Percentiles rank a stretch among this genome's conserved stretches.
Conservation (phyloP, 1,284 basidiomycete species). For the Xerocomus nothofagi region DNA sequence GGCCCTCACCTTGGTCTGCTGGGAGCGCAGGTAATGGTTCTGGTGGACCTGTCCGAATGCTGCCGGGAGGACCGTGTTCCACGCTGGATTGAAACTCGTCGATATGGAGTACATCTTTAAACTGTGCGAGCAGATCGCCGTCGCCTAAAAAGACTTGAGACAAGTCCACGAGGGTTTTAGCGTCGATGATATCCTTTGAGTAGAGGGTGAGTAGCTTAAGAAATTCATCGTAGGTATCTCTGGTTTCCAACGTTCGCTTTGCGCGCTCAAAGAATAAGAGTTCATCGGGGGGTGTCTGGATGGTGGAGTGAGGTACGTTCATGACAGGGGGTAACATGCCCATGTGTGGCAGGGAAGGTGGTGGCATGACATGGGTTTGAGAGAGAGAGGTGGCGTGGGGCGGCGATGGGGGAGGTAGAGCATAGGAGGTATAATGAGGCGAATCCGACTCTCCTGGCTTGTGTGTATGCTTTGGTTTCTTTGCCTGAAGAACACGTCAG, state of each 20-base stretch:
- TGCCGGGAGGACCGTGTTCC: conserved; percentile 76
- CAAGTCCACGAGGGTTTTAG: conserved; percentile 79
- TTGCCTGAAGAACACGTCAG: conserved; percentile 39
- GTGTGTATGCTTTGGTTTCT: conserved; percentile 61
- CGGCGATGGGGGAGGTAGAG: conserved; percentile 42
- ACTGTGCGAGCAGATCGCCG: conserved; percentile 80
- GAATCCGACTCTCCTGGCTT: conserved; percentile 54
- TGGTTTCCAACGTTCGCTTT: conserved; percentile 74
- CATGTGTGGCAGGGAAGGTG: conserved; percentile 34
- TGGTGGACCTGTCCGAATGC: conserved; percentile 68
- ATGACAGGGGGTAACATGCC: conserved; percentile 33
- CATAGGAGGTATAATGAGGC: conserved; percentile 57
- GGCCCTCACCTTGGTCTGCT: conserved; percentile 74
- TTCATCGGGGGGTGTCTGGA: conserved; percentile 69
- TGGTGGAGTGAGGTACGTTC: conserved; percentile 28
- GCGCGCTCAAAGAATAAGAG: conserved; percentile 93
- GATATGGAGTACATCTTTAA: conserved; percentile 86
- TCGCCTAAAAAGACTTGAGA: conserved; percentile 80
- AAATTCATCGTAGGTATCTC: conserved; percentile 80
- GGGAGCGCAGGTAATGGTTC: conserved; percentile 67
- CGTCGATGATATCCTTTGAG: conserved; percentile 87
- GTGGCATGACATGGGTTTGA: conserved; percentile 34
- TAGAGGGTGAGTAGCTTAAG: conserved; percentile 81
- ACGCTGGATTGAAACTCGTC: conserved; percentile 66
- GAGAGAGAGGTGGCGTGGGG: conserved; percentile 37